Percentiles rank a stretch among this genome's conserved stretches.
These are phyloP conservation scores for Pseudopithomyces maydicus DNA, from an alignment of 2,329 filamentous ascomycete genomes.

Conservation along the genomic window DNA sequence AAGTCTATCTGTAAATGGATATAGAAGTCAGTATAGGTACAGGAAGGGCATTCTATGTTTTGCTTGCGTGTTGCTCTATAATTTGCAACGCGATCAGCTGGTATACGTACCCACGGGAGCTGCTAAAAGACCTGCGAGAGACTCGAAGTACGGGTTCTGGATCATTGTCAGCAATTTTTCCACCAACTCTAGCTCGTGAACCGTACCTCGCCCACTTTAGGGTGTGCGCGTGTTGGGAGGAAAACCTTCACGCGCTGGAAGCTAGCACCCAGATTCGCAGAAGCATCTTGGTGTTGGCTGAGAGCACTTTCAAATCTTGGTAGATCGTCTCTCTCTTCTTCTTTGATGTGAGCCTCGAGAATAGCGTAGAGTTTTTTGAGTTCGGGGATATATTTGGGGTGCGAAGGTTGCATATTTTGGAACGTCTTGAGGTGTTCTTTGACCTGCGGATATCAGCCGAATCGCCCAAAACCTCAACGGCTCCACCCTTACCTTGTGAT, in stretches of 20 bases:
- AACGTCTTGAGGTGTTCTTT: slow-evolving; percentile 38
- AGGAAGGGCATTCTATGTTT: too few relatives aligned
- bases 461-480: too few relatives aligned
- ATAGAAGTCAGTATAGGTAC: too few relatives aligned
- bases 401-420: slow-evolving; percentile 30
- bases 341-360: slow-evolving; percentile 35
- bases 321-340: slow-evolving; percentile 39
- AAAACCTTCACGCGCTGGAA: slow-evolving; percentile 40
- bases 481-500: slow-evolving; percentile 30
- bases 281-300: slow-evolving; percentile 18
- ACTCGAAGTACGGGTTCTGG: slow-evolving; percentile 60
- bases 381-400: slow-evolving; percentile 28
- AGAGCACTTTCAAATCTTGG: slow-evolving; percentile 34
- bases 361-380: slow-evolving; percentile 28
- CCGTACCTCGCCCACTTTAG: slow-evolving; percentile 45
- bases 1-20: slow-evolving; percentile 47
- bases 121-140: slow-evolving; percentile 57
- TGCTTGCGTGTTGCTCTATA: too few relatives aligned
- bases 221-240: slow-evolving; percentile 37
- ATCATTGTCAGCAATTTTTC: background rate
- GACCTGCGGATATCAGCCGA: slow-evolving; percentile 21
- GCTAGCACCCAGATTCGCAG: slow-evolving; percentile 32
- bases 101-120: slow-evolving; percentile 54
- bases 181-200: too few relatives aligned
- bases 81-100: too few relatives aligned